Percentiles rank a stretch among this genome's conserved stretches.
These are phyloP conservation scores for Polyplosphaeria fusca DNA, from an alignment of 495 filamentous ascomycete genomes.

Conservation along the genomic window DNA sequence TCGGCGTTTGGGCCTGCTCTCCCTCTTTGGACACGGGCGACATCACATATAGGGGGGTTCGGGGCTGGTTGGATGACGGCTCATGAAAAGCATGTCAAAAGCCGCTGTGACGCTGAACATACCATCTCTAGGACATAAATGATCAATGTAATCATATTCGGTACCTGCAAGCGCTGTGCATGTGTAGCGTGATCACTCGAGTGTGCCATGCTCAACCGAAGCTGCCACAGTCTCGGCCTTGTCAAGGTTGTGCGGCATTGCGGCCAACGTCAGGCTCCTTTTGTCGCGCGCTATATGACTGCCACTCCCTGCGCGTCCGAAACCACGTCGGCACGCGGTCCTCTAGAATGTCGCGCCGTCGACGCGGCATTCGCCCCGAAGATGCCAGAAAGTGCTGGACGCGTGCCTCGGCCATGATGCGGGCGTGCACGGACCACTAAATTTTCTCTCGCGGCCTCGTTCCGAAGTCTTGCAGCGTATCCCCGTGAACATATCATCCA, in stretches of 20 bases:
- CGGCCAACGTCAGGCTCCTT: no score
- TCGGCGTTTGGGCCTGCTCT: conserved; percentile 18
- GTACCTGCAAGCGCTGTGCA: no score
- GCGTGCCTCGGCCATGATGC: conserved; percentile 17
- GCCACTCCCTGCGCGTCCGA: no score
- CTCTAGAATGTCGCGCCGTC: no score
- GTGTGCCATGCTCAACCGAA: no score
- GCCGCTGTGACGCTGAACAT: background rate
- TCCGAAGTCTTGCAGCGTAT: background rate
- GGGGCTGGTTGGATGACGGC: background rate
- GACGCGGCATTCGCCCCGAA: no score
- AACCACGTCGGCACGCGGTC: no score
- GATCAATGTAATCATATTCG: no score
- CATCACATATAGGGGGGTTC: background rate
- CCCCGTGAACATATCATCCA: background rate
- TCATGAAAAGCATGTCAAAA: background rate
- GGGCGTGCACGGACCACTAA: conserved; percentile 14
- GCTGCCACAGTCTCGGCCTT: no score
- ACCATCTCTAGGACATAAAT: background rate
- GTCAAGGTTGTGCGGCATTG: no score
- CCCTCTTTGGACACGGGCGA: background rate
- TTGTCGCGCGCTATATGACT: no score
- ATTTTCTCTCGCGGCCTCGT: conserved; percentile 3
- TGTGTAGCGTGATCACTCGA: no score
- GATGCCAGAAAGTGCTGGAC: conserved; percentile 17